phyloP scores from a whole-genome alignment of 495 filamentous ascomycete species.

The Aspergillus diversus region DNA sequence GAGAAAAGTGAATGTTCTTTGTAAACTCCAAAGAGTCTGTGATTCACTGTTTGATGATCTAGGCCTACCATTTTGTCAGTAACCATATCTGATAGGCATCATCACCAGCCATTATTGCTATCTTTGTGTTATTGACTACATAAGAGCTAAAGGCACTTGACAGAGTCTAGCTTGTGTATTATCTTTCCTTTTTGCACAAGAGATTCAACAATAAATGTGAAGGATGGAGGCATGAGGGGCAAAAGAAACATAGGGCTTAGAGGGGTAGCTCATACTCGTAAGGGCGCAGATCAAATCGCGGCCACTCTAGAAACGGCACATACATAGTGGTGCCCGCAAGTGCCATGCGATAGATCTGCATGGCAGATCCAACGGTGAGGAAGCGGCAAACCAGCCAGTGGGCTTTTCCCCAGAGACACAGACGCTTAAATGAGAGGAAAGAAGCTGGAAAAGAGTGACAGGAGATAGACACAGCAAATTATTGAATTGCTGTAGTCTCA shows the following conservation, averaged over 20 bases:
- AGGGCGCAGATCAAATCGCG: neutral
- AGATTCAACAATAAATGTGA: neutral
- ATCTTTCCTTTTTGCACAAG: too few relatives aligned
- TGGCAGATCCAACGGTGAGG: constrained; percentile 18
- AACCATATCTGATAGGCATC: too few relatives aligned
- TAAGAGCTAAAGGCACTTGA: too few relatives aligned
- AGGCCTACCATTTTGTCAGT: too few relatives aligned
- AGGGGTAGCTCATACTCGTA: constrained; percentile 15
- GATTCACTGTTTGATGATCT: too few relatives aligned
- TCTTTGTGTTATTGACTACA: too few relatives aligned
- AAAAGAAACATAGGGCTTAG: neutral
- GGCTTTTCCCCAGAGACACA: neutral
- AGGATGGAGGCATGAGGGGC: neutral
- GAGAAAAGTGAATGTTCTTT: too few relatives aligned
- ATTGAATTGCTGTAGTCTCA: constrained; percentile 1
- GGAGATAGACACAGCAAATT: constrained; percentile 1
- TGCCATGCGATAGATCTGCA: constrained; percentile 28
- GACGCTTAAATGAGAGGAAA: neutral
- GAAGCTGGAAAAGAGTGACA: neutral
- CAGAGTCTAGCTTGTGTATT: too few relatives aligned
- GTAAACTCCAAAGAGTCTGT: too few relatives aligned
- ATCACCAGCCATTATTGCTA: too few relatives aligned
- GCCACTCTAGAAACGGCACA: constrained; percentile 13
- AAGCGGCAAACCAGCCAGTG: constrained; percentile 1
- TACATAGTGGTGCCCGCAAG: constrained; percentile 22